Evolutionary conservation across 176 grass and related monocot species (phyloP).

Genomic region (Hordeum vulgare): MorexV3_pseudomolecules_assembly NC_058521.1:122223192-122223691

Average conservation of each 20-base stretch:
- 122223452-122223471: neutral
- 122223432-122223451: neutral
- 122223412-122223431: neutral
- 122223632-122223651: neutral
- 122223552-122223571: neutral
- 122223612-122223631: neutral
- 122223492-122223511: neutral
- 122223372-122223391: too few species aligned
- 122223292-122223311: too few species aligned
- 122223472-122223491: neutral
- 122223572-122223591: neutral
- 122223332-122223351: too few species aligned
- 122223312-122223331: too few species aligned
- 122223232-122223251: too few species aligned
- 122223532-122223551: neutral
- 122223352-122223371: too few species aligned
- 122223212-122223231: too few species aligned
- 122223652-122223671: neutral
- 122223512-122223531: neutral
- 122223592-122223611: neutral
- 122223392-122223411: neutral
- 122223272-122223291: too few species aligned
- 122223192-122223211: too few species aligned
- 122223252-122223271: too few species aligned
- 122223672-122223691: neutral